A percentile compares a stretch with the other conserved stretches of the same genome.
Conservation (phyloP, 805 yeast genomes). For the Hagleromyces aurorensis region DNA sequence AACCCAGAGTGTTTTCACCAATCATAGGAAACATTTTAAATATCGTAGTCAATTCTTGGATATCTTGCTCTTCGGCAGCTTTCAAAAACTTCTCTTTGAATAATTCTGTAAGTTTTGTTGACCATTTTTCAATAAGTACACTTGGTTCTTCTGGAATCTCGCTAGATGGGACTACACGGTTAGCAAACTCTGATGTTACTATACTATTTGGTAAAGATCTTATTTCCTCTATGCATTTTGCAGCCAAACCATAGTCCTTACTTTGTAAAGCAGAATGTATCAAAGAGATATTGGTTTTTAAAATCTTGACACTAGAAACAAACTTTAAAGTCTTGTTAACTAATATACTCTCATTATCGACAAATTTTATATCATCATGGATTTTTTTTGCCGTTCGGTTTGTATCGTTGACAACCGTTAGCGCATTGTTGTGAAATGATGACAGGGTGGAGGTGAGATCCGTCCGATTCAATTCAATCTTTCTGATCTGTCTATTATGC, state of each 20-base stretch:
- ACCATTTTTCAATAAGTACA: conserved; percentile 49
- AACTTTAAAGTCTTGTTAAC: conserved; percentile 55
- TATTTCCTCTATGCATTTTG: conserved; percentile 52
- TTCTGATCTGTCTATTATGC: conserved; percentile 28
- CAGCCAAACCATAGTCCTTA: conserved; percentile 70
- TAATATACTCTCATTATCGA: conserved; percentile 63
- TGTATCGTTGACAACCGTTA: conserved; percentile 48
- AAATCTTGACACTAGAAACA: conserved; percentile 55
- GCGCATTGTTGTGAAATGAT: conserved; percentile 49
- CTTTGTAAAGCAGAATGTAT: conserved; percentile 60
- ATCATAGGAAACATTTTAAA: conserved; percentile 86
- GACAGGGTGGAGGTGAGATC: conserved; percentile 54
- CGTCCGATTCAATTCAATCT: conserved; percentile 52
- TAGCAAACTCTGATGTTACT: conserved; percentile 62
- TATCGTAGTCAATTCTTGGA: conserved; percentile 62
- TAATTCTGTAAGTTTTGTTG: conserved; percentile 44
- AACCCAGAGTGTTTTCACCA: conserved; percentile 61
- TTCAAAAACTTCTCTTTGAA: conserved; percentile 57
- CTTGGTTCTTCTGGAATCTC: conserved; percentile 78
- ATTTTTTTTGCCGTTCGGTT: conserved; percentile 58
- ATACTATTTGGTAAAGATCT: conserved; percentile 44
- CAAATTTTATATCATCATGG: conserved; percentile 57
- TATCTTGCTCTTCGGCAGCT: conserved; percentile 62
- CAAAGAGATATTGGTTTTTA: conserved; percentile 57
- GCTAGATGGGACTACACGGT: conserved; percentile 74